Evolutionary conservation across 2,329 filamentous ascomycete species (phyloP).

Genomic region (Fusarium continuum): DNA sequence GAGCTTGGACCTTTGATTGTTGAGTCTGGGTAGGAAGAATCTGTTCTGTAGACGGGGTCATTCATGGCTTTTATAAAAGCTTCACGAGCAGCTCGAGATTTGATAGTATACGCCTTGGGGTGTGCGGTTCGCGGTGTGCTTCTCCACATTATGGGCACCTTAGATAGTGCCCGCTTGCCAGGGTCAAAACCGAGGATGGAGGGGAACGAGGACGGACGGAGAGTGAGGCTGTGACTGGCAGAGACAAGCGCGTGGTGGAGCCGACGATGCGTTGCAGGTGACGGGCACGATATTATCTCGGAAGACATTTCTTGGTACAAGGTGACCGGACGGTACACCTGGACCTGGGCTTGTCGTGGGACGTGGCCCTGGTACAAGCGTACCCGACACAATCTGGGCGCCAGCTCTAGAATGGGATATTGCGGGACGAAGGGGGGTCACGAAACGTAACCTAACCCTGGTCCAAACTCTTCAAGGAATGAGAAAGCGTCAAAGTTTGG

Average conservation of each 20-base stretch:
- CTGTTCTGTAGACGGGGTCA: slow-evolving; percentile 52
- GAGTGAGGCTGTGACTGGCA: slow-evolving; percentile 35
- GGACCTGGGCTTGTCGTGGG: not conserved
- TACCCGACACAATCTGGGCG: slow-evolving; percentile 30
- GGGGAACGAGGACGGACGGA: slow-evolving; percentile 30
- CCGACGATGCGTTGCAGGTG: slow-evolving; percentile 43
- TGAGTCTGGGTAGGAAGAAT: slow-evolving; percentile 52
- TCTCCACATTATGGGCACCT: slow-evolving; percentile 38
- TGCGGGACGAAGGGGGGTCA: slow-evolving; percentile 40
- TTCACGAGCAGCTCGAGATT: slow-evolving; percentile 43
- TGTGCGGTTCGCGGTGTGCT: slow-evolving; percentile 38
- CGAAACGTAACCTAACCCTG: slow-evolving; percentile 36
- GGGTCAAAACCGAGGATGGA: slow-evolving; percentile 45
- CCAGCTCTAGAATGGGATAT: slow-evolving; percentile 33
- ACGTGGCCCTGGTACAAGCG: slow-evolving; percentile 10
- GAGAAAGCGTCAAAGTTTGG: slow-evolving; percentile 35
- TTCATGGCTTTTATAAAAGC: slow-evolving; percentile 54
- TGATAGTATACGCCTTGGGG: slow-evolving; percentile 37
- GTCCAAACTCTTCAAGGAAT: slow-evolving; percentile 29
- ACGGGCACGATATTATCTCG: slow-evolving; percentile 50
- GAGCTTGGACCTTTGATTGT: slow-evolving; percentile 53
- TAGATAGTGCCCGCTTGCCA: slow-evolving; percentile 43
- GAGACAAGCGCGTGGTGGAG: slow-evolving; percentile 45
- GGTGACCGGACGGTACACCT: slow-evolving; percentile 36
- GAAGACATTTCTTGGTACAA: slow-evolving; percentile 45